Conservation (phyloP, 371 early-diverging fungal genomes). For the Rhizopus microsporus region DNA sequence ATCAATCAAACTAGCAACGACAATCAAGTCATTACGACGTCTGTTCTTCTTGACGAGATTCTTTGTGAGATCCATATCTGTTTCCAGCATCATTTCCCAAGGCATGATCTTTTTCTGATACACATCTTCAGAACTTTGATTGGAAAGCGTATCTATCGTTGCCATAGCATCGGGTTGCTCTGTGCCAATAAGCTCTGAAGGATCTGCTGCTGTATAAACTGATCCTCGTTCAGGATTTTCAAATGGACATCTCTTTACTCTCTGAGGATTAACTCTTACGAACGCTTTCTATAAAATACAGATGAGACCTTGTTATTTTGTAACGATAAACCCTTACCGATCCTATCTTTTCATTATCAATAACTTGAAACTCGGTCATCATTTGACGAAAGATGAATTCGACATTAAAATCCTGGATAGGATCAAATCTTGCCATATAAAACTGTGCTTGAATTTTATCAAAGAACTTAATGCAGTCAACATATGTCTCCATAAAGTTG, state of each 20-base stretch:
- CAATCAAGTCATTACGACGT: constrained; percentile 57
- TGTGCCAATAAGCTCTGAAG: constrained; percentile 29
- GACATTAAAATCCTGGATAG: constrained; percentile 52
- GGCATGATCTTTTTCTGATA: constrained; percentile 68
- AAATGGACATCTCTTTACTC: constrained; percentile 34
- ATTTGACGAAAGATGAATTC: constrained; percentile 63
- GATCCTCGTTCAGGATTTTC: constrained; percentile 26
- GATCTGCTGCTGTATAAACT: constrained; percentile 34
- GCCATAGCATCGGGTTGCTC: constrained; percentile 4
- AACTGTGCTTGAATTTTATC: constrained; percentile 50
- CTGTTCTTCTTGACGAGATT: constrained; percentile 37
- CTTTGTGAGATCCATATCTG: constrained; percentile 49
- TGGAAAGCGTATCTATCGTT: background rate
- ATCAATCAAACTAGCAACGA: constrained; percentile 61
- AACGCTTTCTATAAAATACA: constrained; percentile 33
- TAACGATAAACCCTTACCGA: constrained; percentile 32
- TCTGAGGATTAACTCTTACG: constrained; percentile 29
- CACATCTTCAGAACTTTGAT: constrained; percentile 22
- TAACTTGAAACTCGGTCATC: constrained; percentile 44
- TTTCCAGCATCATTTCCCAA: constrained; percentile 64
- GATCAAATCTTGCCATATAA: constrained; percentile 55
- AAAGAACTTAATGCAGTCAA: constrained; percentile 49
- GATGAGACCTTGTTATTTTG: background rate
- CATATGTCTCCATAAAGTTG: constrained; percentile 38
- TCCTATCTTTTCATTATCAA: constrained; percentile 61